Base-by-base conservation (phyloP, 2,329 filamentous ascomycete genomes). In the Fusarium staphyleae region DNA sequence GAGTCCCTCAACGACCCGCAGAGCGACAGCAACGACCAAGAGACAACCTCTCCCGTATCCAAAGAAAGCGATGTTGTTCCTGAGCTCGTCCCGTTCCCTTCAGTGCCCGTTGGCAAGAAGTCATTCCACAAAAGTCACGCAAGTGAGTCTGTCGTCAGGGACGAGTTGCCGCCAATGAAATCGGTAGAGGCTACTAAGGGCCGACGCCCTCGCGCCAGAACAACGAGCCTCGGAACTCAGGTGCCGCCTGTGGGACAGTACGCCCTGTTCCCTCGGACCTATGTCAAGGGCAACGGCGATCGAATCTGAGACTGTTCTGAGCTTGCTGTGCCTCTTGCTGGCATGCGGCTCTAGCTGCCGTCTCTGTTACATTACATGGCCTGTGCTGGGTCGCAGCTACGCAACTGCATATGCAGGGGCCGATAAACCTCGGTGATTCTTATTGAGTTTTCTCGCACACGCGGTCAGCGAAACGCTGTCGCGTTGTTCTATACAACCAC, bases 241-340 rank as follows among this genome's bases (percentile, higher is more conserved):
- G 57, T 65, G 22, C 70, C 76, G 8, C 78, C 77, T 9, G 72
- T 78, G n/a, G 77, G 75, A 15, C 78, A 78, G 56, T 81, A 78
- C 57, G 75, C 75, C 32, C 67, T 79, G 12, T 81, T 80, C 56
- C 78, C 78, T 14, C 71, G 72, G n/a, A 56, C 65, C 40, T 66
- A 69, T 28, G 55, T 68, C 34, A 74, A 72, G 60, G 62, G 60
- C 9, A 68, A 60, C 16, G 68, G 69, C 18, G 70, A 72, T 44
- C 67, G 69, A 12, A 71, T 75, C 36, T 75, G 63, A 57, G 42
- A 32, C 34, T 48, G 37, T 40, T 33, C 42, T 19, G 33, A 48
- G 43, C 28, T 43, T 22, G 44, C 41, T 51, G 32, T 34, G 46
- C 43, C 49, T 33, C 35, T 43, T 28, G 16, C 26, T 22, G 39